Percentiles rank a stretch among this genome's conserved stretches.
phyloP scores from a whole-genome alignment of 2,329 filamentous ascomycete genomes.

The Venturia aucupariae region DNA sequence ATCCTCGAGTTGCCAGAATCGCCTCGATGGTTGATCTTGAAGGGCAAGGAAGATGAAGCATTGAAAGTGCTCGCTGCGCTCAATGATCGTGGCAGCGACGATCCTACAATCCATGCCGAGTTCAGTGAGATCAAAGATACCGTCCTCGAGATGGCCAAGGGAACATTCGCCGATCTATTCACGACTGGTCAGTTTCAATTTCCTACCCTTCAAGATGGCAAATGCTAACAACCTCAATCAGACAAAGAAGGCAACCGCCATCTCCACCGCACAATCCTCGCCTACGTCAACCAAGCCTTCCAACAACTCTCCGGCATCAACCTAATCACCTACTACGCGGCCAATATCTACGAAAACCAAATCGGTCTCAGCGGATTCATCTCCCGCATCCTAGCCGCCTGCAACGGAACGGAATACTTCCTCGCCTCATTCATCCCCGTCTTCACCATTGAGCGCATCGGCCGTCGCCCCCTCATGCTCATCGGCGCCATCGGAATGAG shows the following conservation, averaged over 20 bases:
- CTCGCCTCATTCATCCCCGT: slow-evolving; percentile 30
- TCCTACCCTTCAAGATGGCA: too few species aligned
- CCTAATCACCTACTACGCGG: slow-evolving; percentile 23
- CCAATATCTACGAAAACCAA: slow-evolving; percentile 28
- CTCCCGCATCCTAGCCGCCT: slow-evolving; percentile 26
- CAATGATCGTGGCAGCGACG: slow-evolving; percentile 31
- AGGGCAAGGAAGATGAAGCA: slow-evolving; percentile 41
- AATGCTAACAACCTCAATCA: background rate
- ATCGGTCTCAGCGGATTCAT: slow-evolving; percentile 35
- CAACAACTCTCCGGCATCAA: slow-evolving; percentile 28
- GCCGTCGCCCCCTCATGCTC: slow-evolving; percentile 23
- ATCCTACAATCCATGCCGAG: slow-evolving; percentile 22
- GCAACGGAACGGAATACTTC: slow-evolving; percentile 37
- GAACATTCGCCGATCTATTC: slow-evolving; percentile 23
- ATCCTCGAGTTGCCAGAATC: slow-evolving; percentile 45
- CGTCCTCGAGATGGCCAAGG: slow-evolving; percentile 27
- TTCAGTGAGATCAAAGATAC: slow-evolving; percentile 29
- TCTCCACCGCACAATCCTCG: slow-evolving; percentile 21
- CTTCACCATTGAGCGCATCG: slow-evolving; percentile 30
- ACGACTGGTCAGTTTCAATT: slow-evolving; percentile 32
- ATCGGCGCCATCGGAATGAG: slow-evolving; percentile 24
- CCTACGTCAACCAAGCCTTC: slow-evolving; percentile 25
- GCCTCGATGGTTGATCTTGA: slow-evolving; percentile 47
- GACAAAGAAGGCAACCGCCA: slow-evolving; percentile 1
- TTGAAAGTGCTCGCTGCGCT: slow-evolving; percentile 25